A percentile compares a stretch with the other conserved stretches of the same genome.
Conservation (phyloP, 1,284 basidiomycete genomes). For the Malassezia japonica region DNA sequence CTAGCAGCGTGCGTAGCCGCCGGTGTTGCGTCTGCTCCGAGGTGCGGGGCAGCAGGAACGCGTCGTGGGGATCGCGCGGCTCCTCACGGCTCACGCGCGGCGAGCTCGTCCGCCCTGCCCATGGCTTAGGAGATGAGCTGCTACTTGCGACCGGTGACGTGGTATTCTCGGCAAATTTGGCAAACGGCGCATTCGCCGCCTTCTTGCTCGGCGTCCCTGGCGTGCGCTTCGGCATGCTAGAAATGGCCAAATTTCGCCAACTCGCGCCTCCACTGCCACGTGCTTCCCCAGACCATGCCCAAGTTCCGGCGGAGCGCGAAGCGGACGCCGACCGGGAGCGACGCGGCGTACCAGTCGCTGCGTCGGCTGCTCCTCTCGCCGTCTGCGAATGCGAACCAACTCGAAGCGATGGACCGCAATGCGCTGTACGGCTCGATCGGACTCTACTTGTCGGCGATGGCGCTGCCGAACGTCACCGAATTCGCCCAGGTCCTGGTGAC, state of each 20-base stretch:
- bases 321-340: constrained; percentile 9
- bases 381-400: constrained; percentile 29
- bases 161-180: constrained; percentile 18
- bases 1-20: constrained; percentile 23
- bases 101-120: background rate
- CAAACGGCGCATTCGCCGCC: constrained; percentile 20
- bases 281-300: background rate
- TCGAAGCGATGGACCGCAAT: constrained; percentile 31
- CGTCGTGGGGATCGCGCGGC: constrained; percentile 11
- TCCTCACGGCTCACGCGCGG: background rate
- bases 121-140: background rate
- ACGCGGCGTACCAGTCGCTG: constrained; percentile 34
- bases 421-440: constrained; percentile 39
- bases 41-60: constrained; percentile 24
- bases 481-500: constrained; percentile 28
- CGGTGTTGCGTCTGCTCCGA: constrained; percentile 36
- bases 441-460: constrained; percentile 33
- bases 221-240: constrained; percentile 6
- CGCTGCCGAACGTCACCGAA: constrained; percentile 26
- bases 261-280: background rate
- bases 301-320: background rate
- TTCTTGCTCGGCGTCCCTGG: constrained; percentile 4
- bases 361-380: constrained; percentile 34
- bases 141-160: background rate
- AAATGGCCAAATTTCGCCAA: background rate